These are phyloP conservation scores for Artemisia annua DNA, from an alignment of 129 eudicot genomes.

Conservation along the genomic window DNA sequence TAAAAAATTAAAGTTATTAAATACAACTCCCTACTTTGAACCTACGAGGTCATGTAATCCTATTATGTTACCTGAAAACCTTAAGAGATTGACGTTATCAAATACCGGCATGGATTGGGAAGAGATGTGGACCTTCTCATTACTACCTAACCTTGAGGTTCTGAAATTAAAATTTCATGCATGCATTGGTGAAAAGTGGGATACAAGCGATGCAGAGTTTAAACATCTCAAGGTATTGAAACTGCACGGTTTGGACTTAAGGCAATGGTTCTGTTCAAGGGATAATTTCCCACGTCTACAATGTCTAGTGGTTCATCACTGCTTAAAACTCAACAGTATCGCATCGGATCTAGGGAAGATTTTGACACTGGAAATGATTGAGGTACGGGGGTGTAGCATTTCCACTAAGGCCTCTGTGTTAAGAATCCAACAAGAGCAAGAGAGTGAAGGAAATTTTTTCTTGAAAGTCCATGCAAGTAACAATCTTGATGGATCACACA, in stretches of 20 bases:
- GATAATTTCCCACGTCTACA: conserved; percentile 24
- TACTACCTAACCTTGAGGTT: conserved; percentile 23
- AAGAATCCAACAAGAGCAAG: conserved; percentile 23
- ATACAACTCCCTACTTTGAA: neutral
- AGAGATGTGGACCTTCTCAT: conserved; percentile 11
- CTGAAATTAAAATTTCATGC: conserved; percentile 18
- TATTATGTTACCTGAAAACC: conserved; percentile 23
- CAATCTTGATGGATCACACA: too few species aligned
- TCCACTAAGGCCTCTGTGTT: conserved; percentile 7
- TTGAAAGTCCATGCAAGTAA: conserved; percentile 25
- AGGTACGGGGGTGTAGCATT: neutral
- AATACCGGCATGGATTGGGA: conserved; percentile 23
- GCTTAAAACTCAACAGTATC: conserved; percentile 19
- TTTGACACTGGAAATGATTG: conserved; percentile 18
- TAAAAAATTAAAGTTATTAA: conserved; percentile 31
- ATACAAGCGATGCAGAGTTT: conserved; percentile 9
- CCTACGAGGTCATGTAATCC: conserved; percentile 8
- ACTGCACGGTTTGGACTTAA: conserved; percentile 9
- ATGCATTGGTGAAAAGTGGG: conserved; percentile 25
- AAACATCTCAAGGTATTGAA: conserved; percentile 26
- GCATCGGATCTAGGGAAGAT: conserved; percentile 26
- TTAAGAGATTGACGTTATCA: conserved; percentile 19
- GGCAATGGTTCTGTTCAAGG: neutral
- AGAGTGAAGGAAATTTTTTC: conserved; percentile 10
- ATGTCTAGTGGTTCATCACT: conserved; percentile 14